phyloP scores from a whole-genome alignment of 2,329 filamentous ascomycete species.

The Cordyceps cateniannulata region DNA sequence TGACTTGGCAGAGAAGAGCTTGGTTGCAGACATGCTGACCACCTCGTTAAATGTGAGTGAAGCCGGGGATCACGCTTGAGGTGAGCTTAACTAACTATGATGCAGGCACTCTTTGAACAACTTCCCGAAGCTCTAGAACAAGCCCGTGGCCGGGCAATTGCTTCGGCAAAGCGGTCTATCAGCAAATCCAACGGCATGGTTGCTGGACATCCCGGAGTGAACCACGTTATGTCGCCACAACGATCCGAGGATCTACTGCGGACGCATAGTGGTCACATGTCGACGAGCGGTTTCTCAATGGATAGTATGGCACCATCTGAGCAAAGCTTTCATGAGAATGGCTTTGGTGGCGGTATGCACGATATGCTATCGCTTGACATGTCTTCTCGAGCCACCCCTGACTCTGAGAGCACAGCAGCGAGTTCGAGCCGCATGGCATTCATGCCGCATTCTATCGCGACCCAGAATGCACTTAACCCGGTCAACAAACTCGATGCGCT shows the following conservation, averaged over 20 bases:
- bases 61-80: not conserved
- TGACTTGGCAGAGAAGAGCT: slow-evolving; percentile 71
- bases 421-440: slow-evolving; percentile 32
- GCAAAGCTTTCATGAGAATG: slow-evolving; percentile 28
- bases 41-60: slow-evolving; percentile 63
- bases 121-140: slow-evolving; percentile 66
- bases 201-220: slow-evolving; percentile 25
- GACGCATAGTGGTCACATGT: slow-evolving; percentile 22
- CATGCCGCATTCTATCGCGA: slow-evolving; percentile 25
- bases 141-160: slow-evolving; percentile 29
- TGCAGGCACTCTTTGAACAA: slow-evolving; percentile 73
- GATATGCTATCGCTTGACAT: slow-evolving; percentile 42
- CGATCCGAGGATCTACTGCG: slow-evolving; percentile 29
- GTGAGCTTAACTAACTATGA: slow-evolving; percentile 17
- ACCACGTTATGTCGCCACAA: slow-evolving; percentile 26
- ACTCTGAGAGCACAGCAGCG: slow-evolving; percentile 35
- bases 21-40: slow-evolving; percentile 84
- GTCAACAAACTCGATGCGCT: slow-evolving; percentile 67
- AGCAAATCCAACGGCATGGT: slow-evolving; percentile 23
- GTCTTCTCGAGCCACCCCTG: slow-evolving; percentile 35
- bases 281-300: slow-evolving; percentile 24
- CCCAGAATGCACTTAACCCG: slow-evolving; percentile 31
- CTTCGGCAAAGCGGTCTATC: slow-evolving; percentile 22
- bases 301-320: slow-evolving; percentile 27
- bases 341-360: slow-evolving; percentile 31